Base-by-base conservation (phyloP, 2,329 filamentous ascomycete species). In the Penicillium sp. region DNA sequence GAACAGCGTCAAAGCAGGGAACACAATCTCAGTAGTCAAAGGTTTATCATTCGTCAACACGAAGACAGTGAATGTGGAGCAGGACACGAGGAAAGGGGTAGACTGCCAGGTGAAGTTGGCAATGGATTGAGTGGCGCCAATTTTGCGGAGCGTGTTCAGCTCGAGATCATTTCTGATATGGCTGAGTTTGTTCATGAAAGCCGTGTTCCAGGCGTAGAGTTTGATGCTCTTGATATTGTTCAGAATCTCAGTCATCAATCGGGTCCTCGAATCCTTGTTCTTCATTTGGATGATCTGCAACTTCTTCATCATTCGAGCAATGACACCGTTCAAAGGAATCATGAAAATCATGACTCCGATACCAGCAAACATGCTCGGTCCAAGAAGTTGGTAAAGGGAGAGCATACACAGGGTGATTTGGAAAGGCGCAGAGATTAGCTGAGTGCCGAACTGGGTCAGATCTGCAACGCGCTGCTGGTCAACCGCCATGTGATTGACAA, bases 151-250 rank as follows among this genome's bases (percentile, higher is more conserved):
- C 27, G 95, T 99, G 78, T 94, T 94, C 52, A 99, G 80, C 75
- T 99, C 94, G 65, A 91, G 85, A 67, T 99, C 94, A 75, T 99
- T 99, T 74, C 94, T 86, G 57, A 99, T 91, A 72, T 90, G 89
- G 76, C 94, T 97, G 56, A 99, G 85, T 76, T 96, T 96, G 75
- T 91, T 94, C 87, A 97, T 96, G 71, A 99, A 99, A 15, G 94
- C 93, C 31, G 87, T 88, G 32, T 92, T 93, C 94, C 94, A 99
- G 31, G 94, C 94, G 72, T 97, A 99, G 21, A 99, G 84, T 78
- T 99, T 99, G 79, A 99, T 94, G 70, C 91, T 96, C 80, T 99
- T 99, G 90, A 99, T 99, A 76, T 97, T 97, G 80, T 95, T 97
- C 68, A 99, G 80, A 62, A 99, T 99, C 74, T 99, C 94, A 7